Conservation (phyloP, 176 grass and related monocot species). For the Lolium rigidum region DNA sequence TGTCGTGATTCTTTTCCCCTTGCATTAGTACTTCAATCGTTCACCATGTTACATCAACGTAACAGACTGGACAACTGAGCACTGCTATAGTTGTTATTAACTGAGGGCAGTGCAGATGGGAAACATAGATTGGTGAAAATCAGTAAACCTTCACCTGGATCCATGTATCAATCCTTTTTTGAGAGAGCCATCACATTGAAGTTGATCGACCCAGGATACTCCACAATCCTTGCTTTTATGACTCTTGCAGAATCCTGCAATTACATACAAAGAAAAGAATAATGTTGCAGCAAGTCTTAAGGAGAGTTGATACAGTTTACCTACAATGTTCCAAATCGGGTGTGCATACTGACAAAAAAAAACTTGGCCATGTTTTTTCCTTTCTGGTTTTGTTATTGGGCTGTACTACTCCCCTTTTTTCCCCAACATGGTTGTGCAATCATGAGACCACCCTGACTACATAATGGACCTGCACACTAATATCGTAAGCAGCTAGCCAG, state of each 20-base stretch:
- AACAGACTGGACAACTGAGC: not conserved
- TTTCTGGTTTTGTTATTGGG: not conserved
- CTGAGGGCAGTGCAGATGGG: not conserved
- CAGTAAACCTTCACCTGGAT: not conserved
- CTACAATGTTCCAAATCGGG: not conserved
- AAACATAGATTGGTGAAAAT: not conserved
- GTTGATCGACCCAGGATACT: slow-evolving; percentile 68
- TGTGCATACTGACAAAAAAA: not conserved
- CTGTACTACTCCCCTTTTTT: not conserved
- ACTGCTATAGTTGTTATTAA: not conserved
- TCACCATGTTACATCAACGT: not conserved
- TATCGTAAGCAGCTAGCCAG: not conserved
- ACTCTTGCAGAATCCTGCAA: slow-evolving; percentile 69
- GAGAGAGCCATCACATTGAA: slow-evolving; percentile 90
- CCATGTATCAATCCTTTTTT: slow-evolving; percentile 28
- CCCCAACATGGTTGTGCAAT: not conserved
- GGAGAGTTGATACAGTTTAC: not conserved
- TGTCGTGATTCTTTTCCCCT: not conserved
- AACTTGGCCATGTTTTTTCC: not conserved
- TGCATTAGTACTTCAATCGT: not conserved
- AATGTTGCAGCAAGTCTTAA: not conserved
- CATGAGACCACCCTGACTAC: not conserved
- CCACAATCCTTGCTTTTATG: slow-evolving; percentile 58
- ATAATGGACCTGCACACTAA: not conserved
- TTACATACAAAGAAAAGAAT: not conserved